These are phyloP conservation scores for Linnemannia hyalina DNA, from an alignment of 192 early-diverging fungal species.

Conservation along the genomic window DNA sequence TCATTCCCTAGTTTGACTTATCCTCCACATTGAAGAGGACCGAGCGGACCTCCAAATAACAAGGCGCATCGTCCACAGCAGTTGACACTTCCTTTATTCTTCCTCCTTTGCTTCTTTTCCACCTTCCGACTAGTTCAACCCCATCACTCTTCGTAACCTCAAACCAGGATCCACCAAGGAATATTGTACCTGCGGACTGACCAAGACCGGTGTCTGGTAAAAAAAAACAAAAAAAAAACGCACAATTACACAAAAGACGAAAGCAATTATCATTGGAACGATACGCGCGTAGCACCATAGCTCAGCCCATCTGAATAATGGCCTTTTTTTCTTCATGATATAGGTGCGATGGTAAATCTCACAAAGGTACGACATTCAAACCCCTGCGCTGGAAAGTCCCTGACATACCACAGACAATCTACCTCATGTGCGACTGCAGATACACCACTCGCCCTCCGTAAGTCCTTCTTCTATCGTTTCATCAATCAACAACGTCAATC, in stretches of 20 bases:
- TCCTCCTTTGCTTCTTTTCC: not conserved
- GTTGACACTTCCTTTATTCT: not conserved
- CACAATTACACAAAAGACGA: not conserved
- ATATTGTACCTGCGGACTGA: conserved; percentile 52
- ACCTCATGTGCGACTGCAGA: conserved; percentile 51
- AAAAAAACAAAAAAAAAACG: not conserved
- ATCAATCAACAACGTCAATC: too few species aligned
- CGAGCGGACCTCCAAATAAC: not conserved
- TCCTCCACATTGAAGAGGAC: not conserved
- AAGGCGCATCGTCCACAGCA: not conserved
- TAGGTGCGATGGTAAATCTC: conserved; percentile 56
- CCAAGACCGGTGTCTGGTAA: conserved; percentile 55
- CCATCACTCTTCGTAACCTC: conserved; percentile 44
- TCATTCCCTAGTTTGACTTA: too few species aligned
- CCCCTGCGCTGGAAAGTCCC: conserved; percentile 46
- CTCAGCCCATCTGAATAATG: not conserved
- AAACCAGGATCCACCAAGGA: conserved; percentile 54
- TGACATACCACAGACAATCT: conserved; percentile 36
- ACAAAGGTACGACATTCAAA: conserved; percentile 51
- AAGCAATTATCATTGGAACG: too few species aligned
- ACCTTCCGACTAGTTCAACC: conserved; percentile 28
- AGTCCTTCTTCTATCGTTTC: not conserved
- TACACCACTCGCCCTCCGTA: conserved; percentile 49
- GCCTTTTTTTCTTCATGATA: not conserved
- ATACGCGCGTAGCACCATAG: not conserved